Evolutionary conservation across 495 filamentous ascomycete genomes (phyloP).

Genomic region (Penicillium angulare): DNA sequence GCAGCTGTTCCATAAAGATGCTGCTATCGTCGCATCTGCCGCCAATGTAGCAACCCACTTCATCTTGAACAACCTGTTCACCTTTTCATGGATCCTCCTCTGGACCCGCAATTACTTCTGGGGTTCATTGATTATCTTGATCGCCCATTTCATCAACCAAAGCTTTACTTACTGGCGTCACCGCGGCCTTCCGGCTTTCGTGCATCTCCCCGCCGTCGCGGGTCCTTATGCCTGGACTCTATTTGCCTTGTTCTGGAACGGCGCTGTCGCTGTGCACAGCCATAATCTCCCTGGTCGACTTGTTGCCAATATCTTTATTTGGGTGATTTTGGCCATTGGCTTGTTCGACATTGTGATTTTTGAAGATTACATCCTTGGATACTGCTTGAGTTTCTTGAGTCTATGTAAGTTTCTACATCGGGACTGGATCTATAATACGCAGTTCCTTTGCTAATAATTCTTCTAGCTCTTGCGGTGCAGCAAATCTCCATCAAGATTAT

Average conservation of each 20-base stretch:
- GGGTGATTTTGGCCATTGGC: conserved; percentile 74
- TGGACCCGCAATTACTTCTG: conserved; percentile 75
- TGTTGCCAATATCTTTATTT: conserved; percentile 82
- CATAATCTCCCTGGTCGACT: conserved; percentile 64
- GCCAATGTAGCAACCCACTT: conserved; percentile 79
- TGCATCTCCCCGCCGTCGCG: conserved; percentile 71
- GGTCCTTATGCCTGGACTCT: conserved; percentile 82
- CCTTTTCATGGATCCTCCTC: conserved; percentile 75
- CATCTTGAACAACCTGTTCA: conserved; percentile 78
- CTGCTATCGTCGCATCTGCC: conserved; percentile 60
- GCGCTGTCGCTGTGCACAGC: conserved; percentile 67
- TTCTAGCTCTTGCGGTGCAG: conserved; percentile 64
- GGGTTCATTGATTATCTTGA: conserved; percentile 67
- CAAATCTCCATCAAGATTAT: conserved; percentile 70
- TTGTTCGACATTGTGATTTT: conserved; percentile 65
- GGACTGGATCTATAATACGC: not conserved
- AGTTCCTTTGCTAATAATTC: not conserved
- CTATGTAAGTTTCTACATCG: conserved; percentile 49
- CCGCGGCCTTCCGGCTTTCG: conserved; percentile 59
- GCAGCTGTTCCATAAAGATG: conserved; percentile 68
- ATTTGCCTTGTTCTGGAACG: conserved; percentile 82
- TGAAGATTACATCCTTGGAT: conserved; percentile 82
- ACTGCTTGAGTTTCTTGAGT: conserved; percentile 67
- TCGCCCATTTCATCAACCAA: conserved; percentile 80
- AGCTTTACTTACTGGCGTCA: conserved; percentile 76